phyloP scores from a whole-genome alignment of 2,329 filamentous ascomycete genomes.

The Atkinsonella hypoxylon region DNA sequence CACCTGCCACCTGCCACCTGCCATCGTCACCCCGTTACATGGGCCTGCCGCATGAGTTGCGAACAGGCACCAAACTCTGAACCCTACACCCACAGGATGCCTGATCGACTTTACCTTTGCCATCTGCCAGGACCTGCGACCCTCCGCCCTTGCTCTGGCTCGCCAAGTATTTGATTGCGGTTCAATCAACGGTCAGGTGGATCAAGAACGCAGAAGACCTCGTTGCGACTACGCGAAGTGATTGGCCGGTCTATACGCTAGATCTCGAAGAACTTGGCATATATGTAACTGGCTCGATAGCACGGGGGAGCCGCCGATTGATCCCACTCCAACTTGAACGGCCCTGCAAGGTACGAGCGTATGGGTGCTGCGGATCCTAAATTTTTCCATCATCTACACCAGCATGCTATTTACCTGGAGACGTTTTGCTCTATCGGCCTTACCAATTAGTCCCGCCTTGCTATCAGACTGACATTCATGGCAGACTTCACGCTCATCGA shows the following conservation, averaged over 20 bases:
- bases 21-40: conserved; percentile 1
- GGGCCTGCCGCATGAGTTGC: neutral
- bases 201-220: neutral
- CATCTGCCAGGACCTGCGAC: neutral
- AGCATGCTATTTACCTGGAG: no score
- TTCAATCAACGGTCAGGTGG: neutral
- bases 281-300: neutral
- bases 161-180: neutral
- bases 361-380: neutral
- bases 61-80: neutral
- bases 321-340: neutral
- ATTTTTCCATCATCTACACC: neutral
- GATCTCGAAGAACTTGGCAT: neutral
- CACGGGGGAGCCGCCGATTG: neutral
- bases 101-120: neutral
- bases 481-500: neutral
- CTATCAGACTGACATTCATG: neutral
- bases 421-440: no score
- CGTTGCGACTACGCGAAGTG: neutral
- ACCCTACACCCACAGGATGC: neutral
- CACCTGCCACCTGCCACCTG: neutral
- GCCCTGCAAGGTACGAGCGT: neutral
- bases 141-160: neutral
- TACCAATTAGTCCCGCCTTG: neutral
- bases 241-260: neutral